A percentile compares a stretch with the other conserved stretches of the same genome.
Evolutionary conservation across 371 early-diverging fungal genomes (phyloP).

Genomic region (Funneliformis caledonium): DNA sequence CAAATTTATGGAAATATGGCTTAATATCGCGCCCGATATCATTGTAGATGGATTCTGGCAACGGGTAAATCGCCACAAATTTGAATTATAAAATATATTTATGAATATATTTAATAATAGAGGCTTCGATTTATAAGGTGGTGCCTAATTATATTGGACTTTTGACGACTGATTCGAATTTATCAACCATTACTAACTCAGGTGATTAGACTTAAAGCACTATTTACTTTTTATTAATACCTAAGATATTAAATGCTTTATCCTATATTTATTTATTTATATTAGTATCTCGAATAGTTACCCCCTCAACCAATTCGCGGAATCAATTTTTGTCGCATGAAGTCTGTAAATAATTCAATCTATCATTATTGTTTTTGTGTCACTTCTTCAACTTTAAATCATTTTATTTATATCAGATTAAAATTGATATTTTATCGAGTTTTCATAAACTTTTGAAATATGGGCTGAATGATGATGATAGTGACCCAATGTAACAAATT

Average conservation of each 20-base stretch:
- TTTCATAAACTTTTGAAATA: slow-evolving; percentile 21
- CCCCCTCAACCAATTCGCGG: not conserved
- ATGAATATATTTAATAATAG: slow-evolving; percentile 1
- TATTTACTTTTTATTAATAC: not conserved
- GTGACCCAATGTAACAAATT: not conserved
- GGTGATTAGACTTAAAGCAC: not conserved
- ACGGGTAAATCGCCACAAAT: slow-evolving; percentile 47
- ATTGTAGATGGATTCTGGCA: slow-evolving; percentile 66
- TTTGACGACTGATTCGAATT: slow-evolving; percentile 6
- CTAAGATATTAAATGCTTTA: not conserved
- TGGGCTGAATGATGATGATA: not conserved
- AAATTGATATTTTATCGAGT: slow-evolving; percentile 26
- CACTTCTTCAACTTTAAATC: not conserved
- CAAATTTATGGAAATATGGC: slow-evolving; percentile 76
- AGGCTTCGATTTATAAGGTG: slow-evolving; percentile 8
- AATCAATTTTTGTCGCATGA: slow-evolving; percentile 16
- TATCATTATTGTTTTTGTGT: not conserved
- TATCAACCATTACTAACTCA: not conserved
- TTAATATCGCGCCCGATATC: slow-evolving; percentile 65
- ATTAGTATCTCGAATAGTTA: not conserved
- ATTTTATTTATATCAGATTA: not conserved
- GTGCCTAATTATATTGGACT: slow-evolving; percentile 25
- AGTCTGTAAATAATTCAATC: not conserved
- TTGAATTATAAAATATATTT: not conserved
- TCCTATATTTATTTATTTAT: not conserved